Evolutionary conservation across 1,284 basidiomycete genomes (phyloP).

Genomic region (Ustilago hordei): DNA sequence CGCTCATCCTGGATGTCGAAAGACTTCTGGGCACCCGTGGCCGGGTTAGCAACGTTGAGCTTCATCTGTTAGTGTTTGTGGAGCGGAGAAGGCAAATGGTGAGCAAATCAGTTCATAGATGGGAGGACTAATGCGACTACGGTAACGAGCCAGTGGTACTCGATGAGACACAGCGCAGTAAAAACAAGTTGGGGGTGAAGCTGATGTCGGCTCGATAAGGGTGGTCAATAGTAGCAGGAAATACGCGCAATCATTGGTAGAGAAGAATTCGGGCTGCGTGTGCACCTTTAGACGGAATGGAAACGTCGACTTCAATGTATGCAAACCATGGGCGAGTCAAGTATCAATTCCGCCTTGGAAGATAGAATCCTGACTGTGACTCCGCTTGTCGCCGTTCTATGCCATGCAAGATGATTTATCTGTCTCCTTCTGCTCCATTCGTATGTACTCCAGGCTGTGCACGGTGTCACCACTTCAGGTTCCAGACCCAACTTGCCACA

Average conservation of each 20-base stretch:
- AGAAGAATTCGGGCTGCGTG: background rate
- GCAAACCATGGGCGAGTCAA: background rate
- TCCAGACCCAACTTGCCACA: no score
- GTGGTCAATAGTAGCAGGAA: background rate
- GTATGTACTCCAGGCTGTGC: no score
- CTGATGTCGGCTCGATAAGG: background rate
- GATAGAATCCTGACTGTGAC: no score
- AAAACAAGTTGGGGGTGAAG: background rate
- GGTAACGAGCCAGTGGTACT: background rate
- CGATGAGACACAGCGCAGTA: constrained; percentile 27
- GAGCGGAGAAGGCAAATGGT: constrained; percentile 13
- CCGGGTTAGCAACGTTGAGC: constrained; percentile 94
- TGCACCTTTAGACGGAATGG: background rate
- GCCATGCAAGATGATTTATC: no score
- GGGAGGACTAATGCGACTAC: background rate
- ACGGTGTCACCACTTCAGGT: no score
- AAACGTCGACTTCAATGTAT: background rate
- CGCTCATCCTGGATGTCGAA: constrained; percentile 94
- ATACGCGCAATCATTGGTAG: background rate
- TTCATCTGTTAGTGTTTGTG: constrained; percentile 77
- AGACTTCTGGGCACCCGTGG: constrained; percentile 93
- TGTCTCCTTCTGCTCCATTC: no score
- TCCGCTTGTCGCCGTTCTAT: no score
- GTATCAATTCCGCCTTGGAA: background rate
- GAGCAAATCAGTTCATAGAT: constrained; percentile 11